These are phyloP conservation scores for Vachellia pachyceras DNA, from an alignment of 306 rosid species.

Conservation along the genomic window DNA sequence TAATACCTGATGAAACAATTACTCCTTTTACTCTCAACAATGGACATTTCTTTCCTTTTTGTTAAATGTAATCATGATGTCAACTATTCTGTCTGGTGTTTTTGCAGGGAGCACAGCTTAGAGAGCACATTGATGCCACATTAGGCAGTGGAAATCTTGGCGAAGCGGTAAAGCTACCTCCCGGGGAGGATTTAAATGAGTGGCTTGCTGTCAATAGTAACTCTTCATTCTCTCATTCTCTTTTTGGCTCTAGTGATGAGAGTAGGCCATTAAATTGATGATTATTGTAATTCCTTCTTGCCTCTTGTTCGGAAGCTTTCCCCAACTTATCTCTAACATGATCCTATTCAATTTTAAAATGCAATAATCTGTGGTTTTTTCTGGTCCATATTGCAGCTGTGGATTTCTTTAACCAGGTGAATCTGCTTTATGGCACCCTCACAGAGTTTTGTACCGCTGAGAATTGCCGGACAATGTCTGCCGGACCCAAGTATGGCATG, in stretches of 20 bases:
- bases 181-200: slow-evolving; percentile 98
- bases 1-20: background rate
- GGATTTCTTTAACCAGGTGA: slow-evolving; percentile 99
- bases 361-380: slow-evolving; percentile 35
- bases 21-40: background rate
- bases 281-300: slow-evolving; percentile 23
- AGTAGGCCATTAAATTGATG: slow-evolving; percentile 38
- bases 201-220: slow-evolving; percentile 99
- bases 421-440: slow-evolving; percentile 95
- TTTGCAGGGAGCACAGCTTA: slow-evolving; percentile 97
- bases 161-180: slow-evolving; percentile 98
- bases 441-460: slow-evolving; percentile 95
- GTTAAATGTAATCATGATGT: slow-evolving; percentile 16
- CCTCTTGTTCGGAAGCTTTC: slow-evolving; percentile 25
- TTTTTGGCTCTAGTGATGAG: slow-evolving; percentile 28
- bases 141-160: slow-evolving; percentile 96
- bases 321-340: slow-evolving; percentile 14
- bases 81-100: background rate
- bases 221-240: slow-evolving; percentile 42
- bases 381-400: slow-evolving; percentile 68
- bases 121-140: slow-evolving; percentile 97
- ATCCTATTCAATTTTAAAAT: slow-evolving; percentile 40
- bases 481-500: slow-evolving; percentile 93
- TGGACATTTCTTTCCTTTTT: background rate
- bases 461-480: slow-evolving; percentile 97